phyloP scores from a whole-genome alignment of 1,284 basidiomycete species.

The Rhodotorula sp. region DNA sequence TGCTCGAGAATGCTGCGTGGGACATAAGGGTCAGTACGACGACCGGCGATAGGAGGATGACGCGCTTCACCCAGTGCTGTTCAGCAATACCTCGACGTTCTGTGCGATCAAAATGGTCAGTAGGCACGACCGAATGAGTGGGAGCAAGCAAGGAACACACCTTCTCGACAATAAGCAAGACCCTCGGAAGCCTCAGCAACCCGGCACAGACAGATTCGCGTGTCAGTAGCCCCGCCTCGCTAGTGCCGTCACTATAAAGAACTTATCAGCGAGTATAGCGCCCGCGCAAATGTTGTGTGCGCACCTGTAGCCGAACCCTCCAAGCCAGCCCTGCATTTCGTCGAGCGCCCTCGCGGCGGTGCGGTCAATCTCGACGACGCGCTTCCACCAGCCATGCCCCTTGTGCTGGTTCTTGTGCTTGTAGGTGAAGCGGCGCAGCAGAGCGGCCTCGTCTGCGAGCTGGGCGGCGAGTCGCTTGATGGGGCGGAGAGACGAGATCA shows the following conservation, averaged over 20 bases:
- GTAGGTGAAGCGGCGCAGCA: slow-evolving; percentile 41
- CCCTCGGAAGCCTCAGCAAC: slow-evolving; percentile 19
- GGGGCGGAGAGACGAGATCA: slow-evolving; percentile 38
- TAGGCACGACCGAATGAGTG: too few species aligned
- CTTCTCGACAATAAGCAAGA: slow-evolving; percentile 30
- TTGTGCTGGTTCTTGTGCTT: slow-evolving; percentile 45
- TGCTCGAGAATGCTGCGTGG: slow-evolving; percentile 37
- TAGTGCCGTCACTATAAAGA: slow-evolving; percentile 6
- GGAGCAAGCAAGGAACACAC: not conserved
- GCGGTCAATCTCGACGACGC: slow-evolving; percentile 33
- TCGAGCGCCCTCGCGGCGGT: slow-evolving; percentile 3
- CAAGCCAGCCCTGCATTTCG: slow-evolving; percentile 25
- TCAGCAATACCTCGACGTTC: slow-evolving; percentile 22
- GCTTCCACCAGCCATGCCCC: slow-evolving; percentile 35
- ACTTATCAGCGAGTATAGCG: not conserved
- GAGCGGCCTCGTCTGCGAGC: slow-evolving; percentile 26
- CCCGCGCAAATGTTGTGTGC: not conserved
- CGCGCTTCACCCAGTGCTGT: slow-evolving; percentile 16
- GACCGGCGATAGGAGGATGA: not conserved
- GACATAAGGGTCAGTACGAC: not conserved
- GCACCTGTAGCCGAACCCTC: slow-evolving; percentile 26
- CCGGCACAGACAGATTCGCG: slow-evolving; percentile 5
- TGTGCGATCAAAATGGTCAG: too few species aligned
- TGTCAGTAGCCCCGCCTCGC: slow-evolving; percentile 4
- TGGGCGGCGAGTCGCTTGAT: slow-evolving; percentile 24